Base-by-base conservation (phyloP, 345 rosid genomes). In the Passiflora organensis region DNA sequence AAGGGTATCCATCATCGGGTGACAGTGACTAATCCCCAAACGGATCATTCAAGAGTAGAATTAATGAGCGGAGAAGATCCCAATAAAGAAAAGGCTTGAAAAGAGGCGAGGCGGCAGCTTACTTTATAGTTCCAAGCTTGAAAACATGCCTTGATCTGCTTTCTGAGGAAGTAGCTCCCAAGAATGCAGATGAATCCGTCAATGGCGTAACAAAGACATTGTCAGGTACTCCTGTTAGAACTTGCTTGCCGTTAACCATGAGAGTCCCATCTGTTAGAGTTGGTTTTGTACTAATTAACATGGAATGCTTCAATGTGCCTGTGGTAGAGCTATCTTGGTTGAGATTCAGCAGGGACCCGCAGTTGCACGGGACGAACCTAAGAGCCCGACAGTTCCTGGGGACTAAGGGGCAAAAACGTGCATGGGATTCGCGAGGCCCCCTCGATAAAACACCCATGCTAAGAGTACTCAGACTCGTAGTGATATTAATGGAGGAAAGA, bases 61-160 rank as follows among this genome's bases (percentile, higher is more conserved):
- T n/a, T n/a, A n/a, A n/a, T 3, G 34, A 28, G 34, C 34, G 34
- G 8, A 8, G 34, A 28, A 28, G 34, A 3, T 28, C 5, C 34
- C 3, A 28, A 28, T 3, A 28, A 28, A 2, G 8, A 28, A 28
- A 45, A 21, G 1, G 9, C n/a, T n/a, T n/a, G n/a, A n/a, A 2
- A 34, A 2, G n/a, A 49, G 28, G 18, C n/a, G 15, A 48, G 41
- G 22, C 18, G 11, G 1, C 17, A 38, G 32, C 48, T 58, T 65
- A 82, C 80, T 55, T 59, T 38, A 82, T 66, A 36, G 63, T 48
- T 63, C 84, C 87, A 21, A 79, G 84, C 66, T 65, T 82, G 63
- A 78, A 82, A 13, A 78, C 84, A 60, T 76, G 87, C 19, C 76
- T 60, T 17, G 72, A 72, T 10, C 51, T 56, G 62, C 38, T 48